Conservation (phyloP, 164 flowering plant genomes). For the Vitis vinifera region ASM3070453v1 NC_081811.1:23954001-23954500, state of each 20-base stretch:
- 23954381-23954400: slow-evolving; percentile 99
- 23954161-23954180: background rate
- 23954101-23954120: no score
- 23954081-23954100: no score
- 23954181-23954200: background rate
- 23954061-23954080: no score
- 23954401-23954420: slow-evolving; percentile 96
- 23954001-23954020: no score
- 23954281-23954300: background rate
- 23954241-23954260: background rate
- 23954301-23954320: background rate
- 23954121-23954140: no score
- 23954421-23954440: slow-evolving; percentile 86
- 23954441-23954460: background rate
- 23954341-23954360: slow-evolving; percentile 78
- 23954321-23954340: background rate
- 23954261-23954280: background rate
- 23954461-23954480: background rate
- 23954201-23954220: background rate
- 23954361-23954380: slow-evolving; percentile 99
- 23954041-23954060: no score
- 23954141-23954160: background rate
- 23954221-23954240: background rate
- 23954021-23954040: no score
- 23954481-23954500: background rate